Conservation (phyloP, 2,329 filamentous ascomycete species). For the Cercospora janseana region DNA sequence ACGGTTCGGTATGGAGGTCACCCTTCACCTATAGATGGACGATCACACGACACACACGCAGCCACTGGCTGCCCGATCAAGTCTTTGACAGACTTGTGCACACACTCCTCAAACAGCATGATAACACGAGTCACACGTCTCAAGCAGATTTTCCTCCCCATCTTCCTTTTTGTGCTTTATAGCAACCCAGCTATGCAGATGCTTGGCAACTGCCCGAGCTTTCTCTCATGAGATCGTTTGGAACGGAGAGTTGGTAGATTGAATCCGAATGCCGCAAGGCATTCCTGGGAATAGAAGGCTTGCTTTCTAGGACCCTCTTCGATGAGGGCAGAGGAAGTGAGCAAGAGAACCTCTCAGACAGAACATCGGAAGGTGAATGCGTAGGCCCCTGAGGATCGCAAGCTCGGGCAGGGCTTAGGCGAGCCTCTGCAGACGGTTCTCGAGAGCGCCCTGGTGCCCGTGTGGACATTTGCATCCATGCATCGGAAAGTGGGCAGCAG, state of each 20-base stretch:
- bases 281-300: constrained; percentile 39
- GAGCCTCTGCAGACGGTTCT: neutral
- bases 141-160: neutral
- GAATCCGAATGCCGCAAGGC: constrained; percentile 18
- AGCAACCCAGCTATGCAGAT: constrained; percentile 46
- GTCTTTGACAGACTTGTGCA: constrained; percentile 6
- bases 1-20: neutral
- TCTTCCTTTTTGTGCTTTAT: constrained; percentile 9
- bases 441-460: no score
- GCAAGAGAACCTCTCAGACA: constrained; percentile 44
- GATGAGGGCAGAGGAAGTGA: constrained; percentile 33
- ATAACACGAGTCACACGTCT: neutral
- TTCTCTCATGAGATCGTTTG: constrained; percentile 40
- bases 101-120: neutral
- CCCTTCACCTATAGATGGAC: neutral
- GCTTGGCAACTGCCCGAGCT: constrained; percentile 45
- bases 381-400: no score
- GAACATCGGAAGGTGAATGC: neutral
- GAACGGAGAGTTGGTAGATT: constrained; percentile 51
- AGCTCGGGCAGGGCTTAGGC: neutral
- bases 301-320: constrained; percentile 31
- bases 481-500: neutral
- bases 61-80: neutral
- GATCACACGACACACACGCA: neutral
- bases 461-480: no score